Conservation (phyloP, 768 basidiomycete genomes). For the Rhodotorula diobovata region DNA sequence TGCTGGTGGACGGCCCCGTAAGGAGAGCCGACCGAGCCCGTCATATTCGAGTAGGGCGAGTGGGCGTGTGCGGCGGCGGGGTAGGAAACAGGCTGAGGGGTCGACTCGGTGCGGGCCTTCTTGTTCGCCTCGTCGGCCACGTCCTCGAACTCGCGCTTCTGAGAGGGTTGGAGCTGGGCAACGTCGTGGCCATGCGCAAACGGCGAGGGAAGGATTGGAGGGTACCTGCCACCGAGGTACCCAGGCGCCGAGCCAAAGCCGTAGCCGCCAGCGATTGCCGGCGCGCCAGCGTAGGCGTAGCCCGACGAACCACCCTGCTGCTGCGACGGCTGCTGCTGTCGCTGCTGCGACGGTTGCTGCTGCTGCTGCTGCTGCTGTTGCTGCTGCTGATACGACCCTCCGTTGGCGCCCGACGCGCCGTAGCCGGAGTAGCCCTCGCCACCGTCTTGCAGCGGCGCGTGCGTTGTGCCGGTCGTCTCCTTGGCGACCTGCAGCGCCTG, state of each 20-base stretch:
- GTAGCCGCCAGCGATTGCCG: background rate
- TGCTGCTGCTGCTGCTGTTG: background rate
- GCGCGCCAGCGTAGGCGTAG: background rate
- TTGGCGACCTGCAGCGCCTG: background rate
- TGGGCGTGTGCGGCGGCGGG: background rate
- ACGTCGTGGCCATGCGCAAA: background rate
- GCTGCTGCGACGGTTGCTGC: background rate
- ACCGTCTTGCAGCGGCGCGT: slow-evolving; percentile 9
- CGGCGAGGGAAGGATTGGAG: background rate
- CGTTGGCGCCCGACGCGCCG: background rate
- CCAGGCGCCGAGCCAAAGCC: slow-evolving; percentile 1
- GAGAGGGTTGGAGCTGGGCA: background rate
- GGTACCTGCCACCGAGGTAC: slow-evolving; percentile 1
- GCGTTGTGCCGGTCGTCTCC: background rate
- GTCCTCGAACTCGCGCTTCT: slow-evolving; percentile 23
- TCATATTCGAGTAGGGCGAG: background rate
- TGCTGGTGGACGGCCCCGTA: background rate
- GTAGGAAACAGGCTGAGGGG: background rate
- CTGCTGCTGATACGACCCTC: background rate
- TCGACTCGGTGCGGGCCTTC: slow-evolving; percentile 8
- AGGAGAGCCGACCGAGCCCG: background rate
- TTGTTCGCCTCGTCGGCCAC: slow-evolving; percentile 7
- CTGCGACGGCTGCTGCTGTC: background rate
- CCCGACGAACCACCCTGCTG: background rate
- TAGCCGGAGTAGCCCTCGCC: slow-evolving; percentile 8